Evolutionary conservation across 768 basidiomycete species (phyloP), one percentile per base, ranked within the genome.

Genomic region (Phlebiopsis gigantea): DNA sequence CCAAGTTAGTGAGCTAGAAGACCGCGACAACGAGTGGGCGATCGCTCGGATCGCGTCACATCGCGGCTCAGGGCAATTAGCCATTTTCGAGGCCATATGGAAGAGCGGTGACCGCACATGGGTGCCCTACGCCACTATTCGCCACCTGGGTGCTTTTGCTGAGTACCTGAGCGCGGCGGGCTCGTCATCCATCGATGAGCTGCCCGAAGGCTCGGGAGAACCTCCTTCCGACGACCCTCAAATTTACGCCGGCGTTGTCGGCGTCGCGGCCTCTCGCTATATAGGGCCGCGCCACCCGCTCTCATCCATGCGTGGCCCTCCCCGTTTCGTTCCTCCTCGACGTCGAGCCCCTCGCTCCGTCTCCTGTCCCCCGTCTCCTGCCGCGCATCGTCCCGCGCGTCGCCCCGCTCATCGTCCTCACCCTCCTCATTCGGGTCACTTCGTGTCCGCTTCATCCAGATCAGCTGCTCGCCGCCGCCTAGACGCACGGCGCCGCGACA

Each of bases 91-190:
- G 52, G 65, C 72, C 2, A 7, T 56, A 19, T 76, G 72, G 69
- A 70, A 65, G 42, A 59, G 68, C 0, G 72, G 73, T 0, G 73
- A 76, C 45, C 10, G 26, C 2, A 69, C 71, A 1, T 76, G 74
- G 74, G 42, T 72, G 12, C 68, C 68, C 1, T 69, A 68, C 34
- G 19, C 46, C 12, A 48, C 66, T 21, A 60, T 69, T 0, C 39
- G 57, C 28, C 60, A 66, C 28, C 51, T 57, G 1, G 17, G 28
- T 30, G 42, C 42, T 1, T 30, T 29, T 10, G 29, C n/a, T 1
- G 47, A 51, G 17, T 57, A 57, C 22, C 41, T 57, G 15, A 43
- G 29, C 22, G 56, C 30, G 10, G 21, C 39, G 5, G 51, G 57
- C 12, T 49, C 46, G 4, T 21, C 9, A n/a, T 22, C 29, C 6